A percentile compares a stretch with the other conserved stretches of the same genome.
phyloP scores from a whole-genome alignment of 2,329 filamentous ascomycete genomes.

The Ceratocystis eucalypticola region DNA sequence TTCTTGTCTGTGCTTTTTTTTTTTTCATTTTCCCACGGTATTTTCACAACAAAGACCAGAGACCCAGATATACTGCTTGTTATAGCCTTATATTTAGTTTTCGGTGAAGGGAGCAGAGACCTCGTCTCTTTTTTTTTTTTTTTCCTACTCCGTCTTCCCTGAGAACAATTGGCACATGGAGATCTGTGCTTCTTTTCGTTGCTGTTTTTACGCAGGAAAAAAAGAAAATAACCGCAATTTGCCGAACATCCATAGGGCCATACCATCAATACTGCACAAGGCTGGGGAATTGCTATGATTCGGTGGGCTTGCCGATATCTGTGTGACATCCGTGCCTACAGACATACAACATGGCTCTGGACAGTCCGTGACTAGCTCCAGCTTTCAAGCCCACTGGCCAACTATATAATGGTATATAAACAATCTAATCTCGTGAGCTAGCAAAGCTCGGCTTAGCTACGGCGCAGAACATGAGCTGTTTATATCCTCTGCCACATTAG shows the following conservation, averaged over 20 bases:
- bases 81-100: not conserved
- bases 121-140: not conserved
- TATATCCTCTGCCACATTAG: not conserved
- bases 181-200: not conserved
- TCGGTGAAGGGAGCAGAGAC: slow-evolving; percentile 1
- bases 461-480: not conserved
- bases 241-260: not conserved
- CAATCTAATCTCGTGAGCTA: not conserved
- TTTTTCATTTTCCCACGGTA: not conserved
- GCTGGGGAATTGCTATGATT: not conserved
- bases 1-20: not conserved
- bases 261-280: not conserved
- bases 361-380: not conserved
- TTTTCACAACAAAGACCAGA: not conserved
- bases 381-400: not conserved
- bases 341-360: not conserved
- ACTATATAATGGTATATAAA: not conserved
- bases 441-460: not conserved
- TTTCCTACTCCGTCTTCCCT: too few relatives aligned
- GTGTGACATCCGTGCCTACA: not conserved
- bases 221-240: not conserved
- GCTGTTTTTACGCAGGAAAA: not conserved
- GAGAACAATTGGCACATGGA: not conserved
- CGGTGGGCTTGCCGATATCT: slow-evolving; percentile 7
- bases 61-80: not conserved